These are phyloP conservation scores for Bocquillonia castaneifolia DNA, from an alignment of 441 rosid species.

Conservation along the genomic window DNA sequence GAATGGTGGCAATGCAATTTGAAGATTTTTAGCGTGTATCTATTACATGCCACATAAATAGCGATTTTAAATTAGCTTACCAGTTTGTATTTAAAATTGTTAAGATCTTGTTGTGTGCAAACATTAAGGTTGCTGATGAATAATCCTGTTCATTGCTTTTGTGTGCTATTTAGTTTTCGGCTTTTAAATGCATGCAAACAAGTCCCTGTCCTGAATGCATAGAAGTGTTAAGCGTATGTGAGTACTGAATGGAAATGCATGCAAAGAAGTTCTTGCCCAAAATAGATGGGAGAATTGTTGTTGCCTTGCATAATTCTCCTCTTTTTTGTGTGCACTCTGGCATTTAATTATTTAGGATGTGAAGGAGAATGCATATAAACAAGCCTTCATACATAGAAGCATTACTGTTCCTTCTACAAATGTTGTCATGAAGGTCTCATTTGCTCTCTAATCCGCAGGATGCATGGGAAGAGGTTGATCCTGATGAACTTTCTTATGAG, in stretches of 20 bases:
- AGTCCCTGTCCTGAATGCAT: too few species aligned
- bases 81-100: not conserved
- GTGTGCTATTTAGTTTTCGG: not conserved
- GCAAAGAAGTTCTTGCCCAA: not conserved
- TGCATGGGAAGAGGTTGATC: slow-evolving; percentile 90
- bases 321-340: not conserved
- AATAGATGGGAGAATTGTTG: not conserved
- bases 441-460: slow-evolving; percentile 45
- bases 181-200: too few species aligned
- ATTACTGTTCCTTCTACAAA: not conserved
- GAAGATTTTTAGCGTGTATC: not conserved
- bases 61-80: not conserved
- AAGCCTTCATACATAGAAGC: not conserved
- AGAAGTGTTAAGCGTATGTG: not conserved
- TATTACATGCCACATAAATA: not conserved
- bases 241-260: slow-evolving; percentile 3
- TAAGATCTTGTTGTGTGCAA: not conserved
- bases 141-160: not conserved
- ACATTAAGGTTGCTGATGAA: too few species aligned
- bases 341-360: not conserved
- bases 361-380: not conserved
- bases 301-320: not conserved
- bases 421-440: not conserved
- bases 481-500: slow-evolving; percentile 89
- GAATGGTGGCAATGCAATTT: not conserved